A percentile compares a stretch with the other conserved stretches of the same genome.
These are phyloP conservation scores for Pseudocercospora pini-densiflorae DNA, from an alignment of 2,329 filamentous ascomycete species.

Conservation along the genomic window DNA sequence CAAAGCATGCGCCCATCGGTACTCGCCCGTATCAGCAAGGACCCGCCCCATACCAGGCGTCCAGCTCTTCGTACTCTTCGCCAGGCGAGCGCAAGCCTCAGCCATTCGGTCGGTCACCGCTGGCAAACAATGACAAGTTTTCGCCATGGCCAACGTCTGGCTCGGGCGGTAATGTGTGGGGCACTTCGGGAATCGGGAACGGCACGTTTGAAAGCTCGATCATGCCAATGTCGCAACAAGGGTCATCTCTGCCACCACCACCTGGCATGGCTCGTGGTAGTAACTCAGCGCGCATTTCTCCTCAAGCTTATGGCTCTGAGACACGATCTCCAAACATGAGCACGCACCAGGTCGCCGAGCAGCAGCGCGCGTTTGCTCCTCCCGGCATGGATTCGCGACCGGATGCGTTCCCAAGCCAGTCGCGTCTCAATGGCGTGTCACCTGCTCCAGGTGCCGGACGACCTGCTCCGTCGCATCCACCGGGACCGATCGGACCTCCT, in stretches of 20 bases:
- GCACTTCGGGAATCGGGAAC: slow-evolving; percentile 74
- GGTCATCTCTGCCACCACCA: slow-evolving; percentile 36
- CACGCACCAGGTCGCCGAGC: slow-evolving; percentile 32
- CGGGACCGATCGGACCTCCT: slow-evolving; percentile 43
- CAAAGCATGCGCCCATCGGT: slow-evolving; percentile 25
- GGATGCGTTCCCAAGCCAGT: slow-evolving; percentile 32
- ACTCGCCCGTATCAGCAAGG: slow-evolving; percentile 32
- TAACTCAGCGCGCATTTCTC: slow-evolving; percentile 39
- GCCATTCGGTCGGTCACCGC: slow-evolving; percentile 39
- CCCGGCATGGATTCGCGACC: slow-evolving; percentile 36
- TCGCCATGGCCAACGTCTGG: slow-evolving; percentile 40
- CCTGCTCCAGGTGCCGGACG: slow-evolving; percentile 37
- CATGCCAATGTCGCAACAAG: slow-evolving; percentile 35
- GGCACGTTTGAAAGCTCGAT: slow-evolving; percentile 67
- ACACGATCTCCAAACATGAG: slow-evolving; percentile 34
- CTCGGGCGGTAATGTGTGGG: slow-evolving; percentile 70
- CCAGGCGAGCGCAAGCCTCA: slow-evolving; percentile 43
- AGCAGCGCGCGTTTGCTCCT: slow-evolving; percentile 34
- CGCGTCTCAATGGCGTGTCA: slow-evolving; percentile 36
- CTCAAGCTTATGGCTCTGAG: slow-evolving; percentile 36
- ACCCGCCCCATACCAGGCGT: slow-evolving; percentile 29
- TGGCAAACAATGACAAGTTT: slow-evolving; percentile 32
- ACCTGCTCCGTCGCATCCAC: slow-evolving; percentile 33
- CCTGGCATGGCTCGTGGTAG: slow-evolving; percentile 38
- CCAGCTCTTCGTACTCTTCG: slow-evolving; percentile 50